Conservation (phyloP, 139 green algal genomes). For the Micromonas pusilla region DNA sequence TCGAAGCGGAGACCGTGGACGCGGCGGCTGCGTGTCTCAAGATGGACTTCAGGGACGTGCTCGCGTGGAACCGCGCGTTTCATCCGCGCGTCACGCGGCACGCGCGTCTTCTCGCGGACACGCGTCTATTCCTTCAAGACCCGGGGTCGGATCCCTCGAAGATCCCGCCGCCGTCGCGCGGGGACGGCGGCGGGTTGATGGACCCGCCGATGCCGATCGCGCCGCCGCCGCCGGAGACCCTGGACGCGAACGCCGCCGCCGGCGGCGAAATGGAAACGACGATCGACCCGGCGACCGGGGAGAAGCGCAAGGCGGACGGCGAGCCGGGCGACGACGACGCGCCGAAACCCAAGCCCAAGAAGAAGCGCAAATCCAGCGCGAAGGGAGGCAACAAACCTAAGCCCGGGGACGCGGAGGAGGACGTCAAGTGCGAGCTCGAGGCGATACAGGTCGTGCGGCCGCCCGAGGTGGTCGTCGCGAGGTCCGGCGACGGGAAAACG, state of each 20-base stretch:
- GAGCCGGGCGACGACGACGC: not conserved
- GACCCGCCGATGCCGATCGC: not conserved
- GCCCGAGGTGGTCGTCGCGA: not conserved
- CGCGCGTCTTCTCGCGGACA: not conserved
- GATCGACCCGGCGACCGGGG: too few relatives aligned
- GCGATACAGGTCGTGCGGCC: too few relatives aligned
- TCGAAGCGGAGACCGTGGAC: not conserved
- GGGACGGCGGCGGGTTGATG: not conserved
- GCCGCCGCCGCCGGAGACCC: too few relatives aligned
- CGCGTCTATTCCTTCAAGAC: not conserved
- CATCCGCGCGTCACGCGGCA: not conserved
- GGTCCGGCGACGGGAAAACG: not conserved
- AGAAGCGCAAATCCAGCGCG: not conserved
- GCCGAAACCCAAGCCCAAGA: not conserved
- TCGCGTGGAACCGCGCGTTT: conserved; percentile 1
- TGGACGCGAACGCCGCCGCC: too few relatives aligned
- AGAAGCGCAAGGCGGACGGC: not conserved
- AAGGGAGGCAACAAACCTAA: not conserved
- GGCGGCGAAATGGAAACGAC: too few relatives aligned
- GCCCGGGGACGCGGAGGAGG: not conserved
- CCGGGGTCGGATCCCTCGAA: not conserved
- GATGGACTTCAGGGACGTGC: not conserved
- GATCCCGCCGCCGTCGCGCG: too few relatives aligned
- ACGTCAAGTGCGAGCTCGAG: not conserved
- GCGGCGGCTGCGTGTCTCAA: not conserved